Conservation (phyloP, 345 rosid genomes). For the Clarkia xantiana region DNA sequence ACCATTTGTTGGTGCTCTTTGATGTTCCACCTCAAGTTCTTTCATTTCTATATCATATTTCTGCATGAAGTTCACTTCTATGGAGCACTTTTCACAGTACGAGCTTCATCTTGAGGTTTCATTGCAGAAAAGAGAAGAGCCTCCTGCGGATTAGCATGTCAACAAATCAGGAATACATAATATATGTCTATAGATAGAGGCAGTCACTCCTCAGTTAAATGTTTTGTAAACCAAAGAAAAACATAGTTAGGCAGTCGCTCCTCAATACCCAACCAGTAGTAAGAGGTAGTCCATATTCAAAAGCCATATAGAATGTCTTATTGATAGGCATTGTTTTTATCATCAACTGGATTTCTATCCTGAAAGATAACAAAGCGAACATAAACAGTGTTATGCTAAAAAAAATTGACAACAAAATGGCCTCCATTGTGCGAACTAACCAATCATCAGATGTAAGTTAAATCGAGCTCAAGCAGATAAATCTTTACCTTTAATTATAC, state of each 20-base stretch:
- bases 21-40: too few species aligned
- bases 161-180: constrained; percentile 6
- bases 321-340: constrained; percentile 94
- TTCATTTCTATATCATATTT: too few species aligned
- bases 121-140: constrained; percentile 95
- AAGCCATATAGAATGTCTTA: constrained; percentile 75
- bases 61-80: too few species aligned
- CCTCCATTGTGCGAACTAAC: too few species aligned
- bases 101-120: constrained; percentile 92
- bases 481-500: constrained; percentile 86
- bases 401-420: too few species aligned
- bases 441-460: too few species aligned
- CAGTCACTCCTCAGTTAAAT: constrained; percentile 64
- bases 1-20: too few species aligned
- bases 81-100: too few species aligned
- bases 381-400: too few species aligned
- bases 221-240: constrained; percentile 81
- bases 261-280: constrained; percentile 98
- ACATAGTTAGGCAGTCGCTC: constrained; percentile 73
- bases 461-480: constrained; percentile 72
- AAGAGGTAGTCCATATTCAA: constrained; percentile 87
- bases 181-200: background rate
- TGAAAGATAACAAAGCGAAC: constrained; percentile 13
- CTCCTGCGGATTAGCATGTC: constrained; percentile 40
- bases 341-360: constrained; percentile 93